A percentile compares a stretch with the other conserved stretches of the same genome.
Evolutionary conservation across 352 stramenopile genomes (phyloP).

Genomic region (Globisporangium megalacanthum): DNA sequence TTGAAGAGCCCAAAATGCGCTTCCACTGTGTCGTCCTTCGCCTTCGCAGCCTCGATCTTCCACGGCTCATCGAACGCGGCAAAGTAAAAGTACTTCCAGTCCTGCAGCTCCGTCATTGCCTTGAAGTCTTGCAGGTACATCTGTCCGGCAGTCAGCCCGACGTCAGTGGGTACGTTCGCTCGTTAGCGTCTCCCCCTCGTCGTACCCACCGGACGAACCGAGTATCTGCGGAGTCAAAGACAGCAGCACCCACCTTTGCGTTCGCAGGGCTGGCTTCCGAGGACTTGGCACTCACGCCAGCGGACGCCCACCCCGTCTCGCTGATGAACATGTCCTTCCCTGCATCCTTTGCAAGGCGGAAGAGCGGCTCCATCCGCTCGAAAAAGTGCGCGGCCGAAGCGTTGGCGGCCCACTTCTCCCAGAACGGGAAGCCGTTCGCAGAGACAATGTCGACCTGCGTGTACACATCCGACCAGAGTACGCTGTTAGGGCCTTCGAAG

Average conservation of each 20-base stretch:
- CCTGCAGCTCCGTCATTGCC: conserved; percentile 25
- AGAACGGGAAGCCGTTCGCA: conserved; percentile 66
- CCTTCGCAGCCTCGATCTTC: conserved; percentile 43
- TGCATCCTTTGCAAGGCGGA: conserved; percentile 13
- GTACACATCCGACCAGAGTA: no score
- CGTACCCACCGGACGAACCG: no score
- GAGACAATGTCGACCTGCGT: conserved; percentile 38
- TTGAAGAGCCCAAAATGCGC: conserved; percentile 67
- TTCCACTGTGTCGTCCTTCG: conserved; percentile 50
- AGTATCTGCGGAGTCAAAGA: no score
- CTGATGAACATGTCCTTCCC: conserved; percentile 50
- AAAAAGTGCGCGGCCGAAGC: conserved; percentile 23
- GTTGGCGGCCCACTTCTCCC: conserved; percentile 37
- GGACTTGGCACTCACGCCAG: conserved; percentile 11
- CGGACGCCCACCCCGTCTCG: conserved; percentile 63
- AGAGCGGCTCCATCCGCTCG: conserved; percentile 31
- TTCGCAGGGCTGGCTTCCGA: not conserved
- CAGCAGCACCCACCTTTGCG: conserved; percentile 20
- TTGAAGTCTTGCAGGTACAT: conserved; percentile 57
- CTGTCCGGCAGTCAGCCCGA: conserved; percentile 32
- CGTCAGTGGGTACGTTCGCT: conserved; percentile 7
- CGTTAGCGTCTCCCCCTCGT: no score
- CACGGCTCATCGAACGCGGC: conserved; percentile 56
- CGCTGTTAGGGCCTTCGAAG: no score
- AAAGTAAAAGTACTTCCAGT: conserved; percentile 67